A percentile compares a stretch with the other conserved stretches of the same genome.
Conservation (phyloP, 768 basidiomycete species). For the Mycena polygramma region DNA sequence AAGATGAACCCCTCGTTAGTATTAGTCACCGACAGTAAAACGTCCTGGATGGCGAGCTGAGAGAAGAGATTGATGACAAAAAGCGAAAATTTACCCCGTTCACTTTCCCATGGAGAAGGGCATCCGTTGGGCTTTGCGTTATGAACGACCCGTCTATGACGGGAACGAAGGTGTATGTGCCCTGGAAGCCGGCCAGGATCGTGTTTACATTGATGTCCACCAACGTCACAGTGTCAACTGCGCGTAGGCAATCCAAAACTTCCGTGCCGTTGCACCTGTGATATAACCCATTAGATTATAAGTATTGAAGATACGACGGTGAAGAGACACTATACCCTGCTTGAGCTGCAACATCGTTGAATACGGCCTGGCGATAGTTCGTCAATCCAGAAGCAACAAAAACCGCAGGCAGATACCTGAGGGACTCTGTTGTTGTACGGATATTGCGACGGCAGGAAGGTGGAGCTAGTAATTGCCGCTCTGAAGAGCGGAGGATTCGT, state of each 20-base stretch:
- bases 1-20: constrained; percentile 41
- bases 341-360: constrained; percentile 14
- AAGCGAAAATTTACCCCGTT: neutral
- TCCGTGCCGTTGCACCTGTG: neutral
- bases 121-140: constrained; percentile 45
- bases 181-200: constrained; percentile 37
- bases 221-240: constrained; percentile 29
- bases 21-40: constrained; percentile 43
- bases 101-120: constrained; percentile 29
- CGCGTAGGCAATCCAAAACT: constrained; percentile 14
- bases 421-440: constrained; percentile 44
- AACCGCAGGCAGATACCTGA: neutral
- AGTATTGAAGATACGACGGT: too few relatives aligned
- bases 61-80: neutral
- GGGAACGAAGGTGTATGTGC: constrained; percentile 41
- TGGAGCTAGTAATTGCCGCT: constrained; percentile 46
- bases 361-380: neutral
- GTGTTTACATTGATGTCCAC: constrained; percentile 39
- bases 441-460: constrained; percentile 47
- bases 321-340: neutral
- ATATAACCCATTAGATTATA: too few relatives aligned
- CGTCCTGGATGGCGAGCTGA: constrained; percentile 8
- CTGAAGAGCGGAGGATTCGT: constrained; percentile 46
- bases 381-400: neutral
- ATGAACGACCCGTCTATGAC: constrained; percentile 50